Percentiles rank a stretch among this genome's conserved stretches.
Evolutionary conservation across 495 filamentous ascomycete genomes (phyloP).

Genomic region (Neurospora sp.): DNA sequence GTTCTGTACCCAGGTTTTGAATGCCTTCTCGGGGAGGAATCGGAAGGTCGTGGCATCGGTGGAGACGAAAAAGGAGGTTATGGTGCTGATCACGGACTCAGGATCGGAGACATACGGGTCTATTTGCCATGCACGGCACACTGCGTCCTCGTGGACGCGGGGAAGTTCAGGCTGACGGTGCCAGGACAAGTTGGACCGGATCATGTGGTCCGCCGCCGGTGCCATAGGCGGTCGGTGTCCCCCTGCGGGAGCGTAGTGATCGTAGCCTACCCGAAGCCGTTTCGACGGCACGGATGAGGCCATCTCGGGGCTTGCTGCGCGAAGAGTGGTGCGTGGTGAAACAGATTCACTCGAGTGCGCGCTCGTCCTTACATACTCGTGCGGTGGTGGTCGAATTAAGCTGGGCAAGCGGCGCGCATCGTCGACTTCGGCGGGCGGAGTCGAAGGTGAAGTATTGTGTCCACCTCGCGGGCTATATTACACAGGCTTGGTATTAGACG

Average conservation of each 20-base stretch:
- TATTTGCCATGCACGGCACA: conserved; percentile 48
- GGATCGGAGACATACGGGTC: conserved; percentile 51
- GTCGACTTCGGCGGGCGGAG: conserved; percentile 39
- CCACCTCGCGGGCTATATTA: conserved; percentile 40
- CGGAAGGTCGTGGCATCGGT: conserved; percentile 15
- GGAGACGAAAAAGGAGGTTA: conserved; percentile 16
- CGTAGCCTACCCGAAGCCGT: conserved; percentile 30
- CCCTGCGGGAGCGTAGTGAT: conserved; percentile 25
- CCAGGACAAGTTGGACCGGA: conserved; percentile 24
- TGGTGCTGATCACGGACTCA: conserved; percentile 17
- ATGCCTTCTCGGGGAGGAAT: conserved; percentile 40
- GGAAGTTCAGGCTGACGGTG: conserved; percentile 29
- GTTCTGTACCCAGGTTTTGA: conserved; percentile 25
- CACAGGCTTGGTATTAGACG: conserved; percentile 7
- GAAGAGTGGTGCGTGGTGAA: conserved; percentile 30
- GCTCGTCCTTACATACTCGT: conserved; percentile 23
- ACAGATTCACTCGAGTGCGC: conserved; percentile 33
- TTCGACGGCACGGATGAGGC: conserved; percentile 24
- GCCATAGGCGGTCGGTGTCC: conserved; percentile 23
- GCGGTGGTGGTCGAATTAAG: conserved; percentile 13
- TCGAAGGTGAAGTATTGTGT: conserved; percentile 41
- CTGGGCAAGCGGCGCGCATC: conserved; percentile 26
- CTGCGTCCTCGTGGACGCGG: conserved; percentile 36
- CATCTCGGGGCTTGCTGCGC: conserved; percentile 19
- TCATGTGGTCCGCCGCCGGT: conserved; percentile 21